phyloP scores from a whole-genome alignment of 306 rosid species.

The Dicorynia guianensis region DNA sequence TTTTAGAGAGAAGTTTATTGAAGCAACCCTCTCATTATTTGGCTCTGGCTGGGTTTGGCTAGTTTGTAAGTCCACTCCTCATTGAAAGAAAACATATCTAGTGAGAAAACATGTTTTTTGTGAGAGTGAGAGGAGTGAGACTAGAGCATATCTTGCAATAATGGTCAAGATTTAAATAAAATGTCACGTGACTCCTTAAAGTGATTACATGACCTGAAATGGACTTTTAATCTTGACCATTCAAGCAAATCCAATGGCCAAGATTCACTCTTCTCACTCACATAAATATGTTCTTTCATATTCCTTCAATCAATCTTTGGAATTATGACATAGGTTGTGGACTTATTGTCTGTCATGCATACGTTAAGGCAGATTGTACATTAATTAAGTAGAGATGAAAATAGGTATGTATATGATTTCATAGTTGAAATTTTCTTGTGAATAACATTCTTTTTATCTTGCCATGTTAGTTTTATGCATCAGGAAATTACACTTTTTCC shows the following conservation, averaged over 20 bases:
- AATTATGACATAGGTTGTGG: no score
- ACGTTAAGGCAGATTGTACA: neutral
- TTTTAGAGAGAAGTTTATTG: constrained; percentile 76
- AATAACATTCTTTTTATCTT: no score
- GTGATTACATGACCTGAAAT: neutral
- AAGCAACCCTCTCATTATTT: constrained; percentile 72
- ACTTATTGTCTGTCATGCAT: neutral
- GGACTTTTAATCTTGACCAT: neutral
- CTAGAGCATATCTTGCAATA: no score
- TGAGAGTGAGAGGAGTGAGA: no score
- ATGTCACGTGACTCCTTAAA: neutral
- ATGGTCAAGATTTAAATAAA: no score
- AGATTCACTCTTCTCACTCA: no score
- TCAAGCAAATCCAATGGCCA: no score
- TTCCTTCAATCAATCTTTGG: no score
- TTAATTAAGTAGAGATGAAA: neutral
- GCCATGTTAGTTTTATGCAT: neutral
- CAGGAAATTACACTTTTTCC: constrained; percentile 17
- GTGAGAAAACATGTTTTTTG: no score
- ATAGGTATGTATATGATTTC: neutral
- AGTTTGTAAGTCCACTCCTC: constrained; percentile 73
- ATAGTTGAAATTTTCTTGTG: neutral
- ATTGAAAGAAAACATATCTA: neutral
- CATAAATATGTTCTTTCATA: no score
- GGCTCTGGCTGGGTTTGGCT: constrained; percentile 99